Percentiles rank a stretch among this genome's conserved stretches.
Conservation (phyloP, 2,329 filamentous ascomycete species). For the Pseudofabraea citricarpa region DNA sequence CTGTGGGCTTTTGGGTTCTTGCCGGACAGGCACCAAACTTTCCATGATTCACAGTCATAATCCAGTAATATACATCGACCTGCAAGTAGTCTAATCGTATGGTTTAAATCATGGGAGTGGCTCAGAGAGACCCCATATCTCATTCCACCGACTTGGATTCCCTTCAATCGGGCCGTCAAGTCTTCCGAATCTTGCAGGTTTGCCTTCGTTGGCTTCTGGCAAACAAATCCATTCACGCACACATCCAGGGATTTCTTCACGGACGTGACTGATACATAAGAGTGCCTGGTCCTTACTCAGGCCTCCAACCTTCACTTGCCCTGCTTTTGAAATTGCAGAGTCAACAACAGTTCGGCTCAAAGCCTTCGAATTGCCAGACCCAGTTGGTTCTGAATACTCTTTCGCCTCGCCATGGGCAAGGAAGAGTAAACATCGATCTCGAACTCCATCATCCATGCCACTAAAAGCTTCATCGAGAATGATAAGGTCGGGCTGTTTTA, state of each 20-base stretch:
- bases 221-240: constrained; percentile 83
- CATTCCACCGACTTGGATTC: constrained; percentile 54
- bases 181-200: constrained; percentile 57
- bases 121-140: constrained; percentile 52
- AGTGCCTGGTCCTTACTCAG: constrained; percentile 70
- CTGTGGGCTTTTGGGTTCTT: too few species aligned
- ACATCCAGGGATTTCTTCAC: constrained; percentile 82
- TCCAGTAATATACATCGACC: too few species aligned
- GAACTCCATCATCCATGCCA: constrained; percentile 73
- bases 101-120: too few species aligned
- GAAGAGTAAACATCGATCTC: constrained; percentile 85
- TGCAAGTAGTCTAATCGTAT: too few species aligned
- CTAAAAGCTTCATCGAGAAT: constrained; percentile 86
- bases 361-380: constrained; percentile 1
- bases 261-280: constrained; percentile 87
- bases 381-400: constrained; percentile 23
- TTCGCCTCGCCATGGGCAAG: constrained; percentile 60
- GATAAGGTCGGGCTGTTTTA: constrained; percentile 76
- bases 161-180: constrained; percentile 56
- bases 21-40: too few species aligned
- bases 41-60: too few species aligned
- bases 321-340: constrained; percentile 40
- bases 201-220: constrained; percentile 65
- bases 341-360: constrained; percentile 31
- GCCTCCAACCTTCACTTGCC: constrained; percentile 50